phyloP scores from a whole-genome alignment of 140 eudicot species.

The Bidens hawaiensis region DNA sequence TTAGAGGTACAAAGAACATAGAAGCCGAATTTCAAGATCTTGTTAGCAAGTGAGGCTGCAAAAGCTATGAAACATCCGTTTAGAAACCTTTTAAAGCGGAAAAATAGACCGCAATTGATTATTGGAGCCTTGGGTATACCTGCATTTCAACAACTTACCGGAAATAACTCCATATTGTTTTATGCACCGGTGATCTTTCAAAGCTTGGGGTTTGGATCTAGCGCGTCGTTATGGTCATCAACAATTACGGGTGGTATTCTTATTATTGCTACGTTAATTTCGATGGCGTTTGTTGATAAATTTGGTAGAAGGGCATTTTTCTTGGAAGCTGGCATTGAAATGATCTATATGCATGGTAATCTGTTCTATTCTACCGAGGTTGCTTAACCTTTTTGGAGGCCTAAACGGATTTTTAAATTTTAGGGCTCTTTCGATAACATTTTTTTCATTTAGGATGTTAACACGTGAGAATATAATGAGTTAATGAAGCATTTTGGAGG shows the following conservation, averaged over 20 bases:
- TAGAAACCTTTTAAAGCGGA: constrained; percentile 63
- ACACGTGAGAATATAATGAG: no score
- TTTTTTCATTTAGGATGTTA: no score
- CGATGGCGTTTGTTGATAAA: constrained; percentile 76
- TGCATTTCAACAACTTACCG: constrained; percentile 88
- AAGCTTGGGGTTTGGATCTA: constrained; percentile 72
- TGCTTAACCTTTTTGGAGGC: no score
- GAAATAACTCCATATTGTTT: constrained; percentile 77
- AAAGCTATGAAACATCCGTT: constrained; percentile 77
- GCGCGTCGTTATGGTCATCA: constrained; percentile 68
- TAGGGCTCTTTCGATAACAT: no score
- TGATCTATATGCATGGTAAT: constrained; percentile 72
- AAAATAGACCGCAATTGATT: constrained; percentile 73
- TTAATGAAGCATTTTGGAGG: no score
- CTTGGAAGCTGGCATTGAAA: constrained; percentile 76
- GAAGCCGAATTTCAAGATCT: constrained; percentile 94
- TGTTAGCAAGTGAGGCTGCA: constrained; percentile 81
- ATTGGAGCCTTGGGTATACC: constrained; percentile 83
- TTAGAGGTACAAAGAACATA: constrained; percentile 79
- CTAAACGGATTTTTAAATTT: no score
- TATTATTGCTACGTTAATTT: constrained; percentile 69
- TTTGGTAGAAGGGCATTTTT: constrained; percentile 79
- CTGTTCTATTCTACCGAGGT: background rate
- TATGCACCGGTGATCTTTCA: constrained; percentile 94
- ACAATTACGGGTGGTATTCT: constrained; percentile 66